A percentile compares a stretch with the other conserved stretches of the same genome.
Conservation (phyloP, 768 basidiomycete species). For the Tulasnella sp. region DNA sequence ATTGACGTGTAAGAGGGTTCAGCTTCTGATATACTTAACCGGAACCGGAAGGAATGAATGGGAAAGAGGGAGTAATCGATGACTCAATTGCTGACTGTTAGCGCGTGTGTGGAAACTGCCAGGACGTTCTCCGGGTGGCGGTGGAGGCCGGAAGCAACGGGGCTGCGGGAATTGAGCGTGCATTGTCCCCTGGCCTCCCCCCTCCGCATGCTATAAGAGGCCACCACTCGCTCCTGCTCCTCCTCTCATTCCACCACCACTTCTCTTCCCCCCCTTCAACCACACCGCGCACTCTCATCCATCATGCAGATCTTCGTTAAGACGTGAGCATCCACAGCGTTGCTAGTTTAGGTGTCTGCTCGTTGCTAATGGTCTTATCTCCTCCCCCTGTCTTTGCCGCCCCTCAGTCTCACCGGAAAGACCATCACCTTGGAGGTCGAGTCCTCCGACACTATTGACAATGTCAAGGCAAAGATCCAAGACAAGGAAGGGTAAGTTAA, state of each 20-base stretch:
- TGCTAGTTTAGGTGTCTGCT: not conserved
- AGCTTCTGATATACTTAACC: no score
- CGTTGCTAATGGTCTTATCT: not conserved
- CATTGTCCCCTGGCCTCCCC: not conserved
- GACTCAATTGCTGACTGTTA: not conserved
- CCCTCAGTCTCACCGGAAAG: conserved; percentile 50
- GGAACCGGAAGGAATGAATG: conserved; percentile 8
- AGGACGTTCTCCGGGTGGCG: not conserved
- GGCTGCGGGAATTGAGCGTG: conserved; percentile 12
- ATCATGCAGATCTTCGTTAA: conserved; percentile 53
- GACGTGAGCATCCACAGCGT: conserved; percentile 41
- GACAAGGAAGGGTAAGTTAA: conserved; percentile 51
- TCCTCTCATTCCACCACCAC: not conserved
- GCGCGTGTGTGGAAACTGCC: not conserved
- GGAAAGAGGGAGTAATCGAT: not conserved
- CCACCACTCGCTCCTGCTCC: not conserved
- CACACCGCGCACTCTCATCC: conserved; percentile 2
- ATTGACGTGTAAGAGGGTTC: no score
- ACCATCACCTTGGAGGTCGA: conserved; percentile 51
- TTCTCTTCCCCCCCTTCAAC: not conserved
- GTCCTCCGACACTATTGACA: conserved; percentile 47
- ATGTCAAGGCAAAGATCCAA: conserved; percentile 44
- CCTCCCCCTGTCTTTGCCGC: not conserved
- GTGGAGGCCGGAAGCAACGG: not conserved
- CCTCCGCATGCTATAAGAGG: not conserved